Percentiles rank a stretch among this genome's conserved stretches.
phyloP scores from a whole-genome alignment of 306 rosid species.

The Dryas drummondii region DNA sequence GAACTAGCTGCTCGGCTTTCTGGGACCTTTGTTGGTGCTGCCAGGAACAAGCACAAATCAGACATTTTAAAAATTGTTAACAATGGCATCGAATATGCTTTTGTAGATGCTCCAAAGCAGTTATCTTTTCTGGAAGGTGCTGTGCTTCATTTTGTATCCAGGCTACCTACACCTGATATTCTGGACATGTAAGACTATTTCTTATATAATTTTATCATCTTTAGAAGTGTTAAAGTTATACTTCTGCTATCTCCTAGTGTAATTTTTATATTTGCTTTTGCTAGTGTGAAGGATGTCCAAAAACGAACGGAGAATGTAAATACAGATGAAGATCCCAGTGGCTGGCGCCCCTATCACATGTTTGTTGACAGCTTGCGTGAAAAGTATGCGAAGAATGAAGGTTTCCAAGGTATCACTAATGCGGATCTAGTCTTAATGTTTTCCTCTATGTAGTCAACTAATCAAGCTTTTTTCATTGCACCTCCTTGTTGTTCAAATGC shows the following conservation, averaged over 20 bases:
- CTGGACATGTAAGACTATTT: conserved; percentile 61
- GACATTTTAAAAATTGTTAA: conserved; percentile 73
- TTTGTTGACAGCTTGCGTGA: conserved; percentile 69
- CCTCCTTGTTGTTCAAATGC: too few species aligned
- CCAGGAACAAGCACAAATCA: conserved; percentile 67
- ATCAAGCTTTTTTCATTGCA: neutral
- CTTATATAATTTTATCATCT: conserved; percentile 23
- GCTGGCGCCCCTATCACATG: conserved; percentile 84
- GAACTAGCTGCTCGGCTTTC: conserved; percentile 82
- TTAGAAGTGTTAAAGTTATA: conserved; percentile 14
- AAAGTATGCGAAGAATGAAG: conserved; percentile 80
- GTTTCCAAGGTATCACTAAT: conserved; percentile 55
- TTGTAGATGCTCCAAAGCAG: conserved; percentile 72
- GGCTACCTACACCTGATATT: conserved; percentile 74
- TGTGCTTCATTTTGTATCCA: conserved; percentile 69
- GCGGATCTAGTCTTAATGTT: neutral
- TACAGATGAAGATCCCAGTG: conserved; percentile 93
- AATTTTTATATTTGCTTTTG: conserved; percentile 25
- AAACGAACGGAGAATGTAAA: conserved; percentile 65
- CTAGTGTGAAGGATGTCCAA: conserved; percentile 72
- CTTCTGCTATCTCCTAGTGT: conserved; percentile 15
- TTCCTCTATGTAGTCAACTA: neutral
- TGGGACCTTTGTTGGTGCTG: conserved; percentile 76
- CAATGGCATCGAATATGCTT: conserved; percentile 83
- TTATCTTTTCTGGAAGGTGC: conserved; percentile 76